Conservation (phyloP, 768 basidiomycete genomes). For the Galerina marginata region DNA sequence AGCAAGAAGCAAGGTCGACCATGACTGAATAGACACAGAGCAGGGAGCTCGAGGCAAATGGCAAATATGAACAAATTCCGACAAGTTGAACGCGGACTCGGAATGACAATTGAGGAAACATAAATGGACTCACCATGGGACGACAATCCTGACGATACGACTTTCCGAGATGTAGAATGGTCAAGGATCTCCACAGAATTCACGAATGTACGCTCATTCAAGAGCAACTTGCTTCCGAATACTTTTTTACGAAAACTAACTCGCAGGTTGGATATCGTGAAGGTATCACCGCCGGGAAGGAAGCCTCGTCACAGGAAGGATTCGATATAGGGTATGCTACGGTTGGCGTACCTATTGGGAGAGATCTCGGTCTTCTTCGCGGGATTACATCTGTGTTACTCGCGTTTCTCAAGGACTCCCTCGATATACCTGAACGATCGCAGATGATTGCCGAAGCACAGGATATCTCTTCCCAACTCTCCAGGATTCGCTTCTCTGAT, state of each 20-base stretch:
- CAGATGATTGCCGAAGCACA: conserved; percentile 50
- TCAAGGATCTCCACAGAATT: conserved; percentile 69
- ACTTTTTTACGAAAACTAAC: conserved; percentile 2
- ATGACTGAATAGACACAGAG: no score
- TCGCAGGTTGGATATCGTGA: conserved; percentile 92
- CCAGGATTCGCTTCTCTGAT: conserved; percentile 67
- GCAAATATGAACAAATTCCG: no score
- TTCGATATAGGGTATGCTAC: conserved; percentile 86
- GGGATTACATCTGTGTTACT: conserved; percentile 72
- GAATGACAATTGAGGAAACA: no score
- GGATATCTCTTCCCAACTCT: conserved; percentile 60
- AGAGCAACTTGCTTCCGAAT: background rate
- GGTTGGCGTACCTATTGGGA: conserved; percentile 75
- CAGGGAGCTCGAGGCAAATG: no score
- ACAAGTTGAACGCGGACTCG: no score
- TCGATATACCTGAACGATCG: conserved; percentile 12
- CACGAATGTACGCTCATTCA: conserved; percentile 56
- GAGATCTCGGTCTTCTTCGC: conserved; percentile 77
- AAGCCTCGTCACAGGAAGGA: conserved; percentile 83
- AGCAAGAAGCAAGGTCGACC: no score
- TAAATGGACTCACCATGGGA: conserved; percentile 68
- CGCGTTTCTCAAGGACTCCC: conserved; percentile 52
- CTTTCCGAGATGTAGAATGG: conserved; percentile 64
- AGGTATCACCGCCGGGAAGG: conserved; percentile 93
- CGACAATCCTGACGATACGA: conserved; percentile 42